Evolutionary conservation across 805 yeast species (phyloP).

Genomic region (Saccharomycopsis guyanensis): DNA sequence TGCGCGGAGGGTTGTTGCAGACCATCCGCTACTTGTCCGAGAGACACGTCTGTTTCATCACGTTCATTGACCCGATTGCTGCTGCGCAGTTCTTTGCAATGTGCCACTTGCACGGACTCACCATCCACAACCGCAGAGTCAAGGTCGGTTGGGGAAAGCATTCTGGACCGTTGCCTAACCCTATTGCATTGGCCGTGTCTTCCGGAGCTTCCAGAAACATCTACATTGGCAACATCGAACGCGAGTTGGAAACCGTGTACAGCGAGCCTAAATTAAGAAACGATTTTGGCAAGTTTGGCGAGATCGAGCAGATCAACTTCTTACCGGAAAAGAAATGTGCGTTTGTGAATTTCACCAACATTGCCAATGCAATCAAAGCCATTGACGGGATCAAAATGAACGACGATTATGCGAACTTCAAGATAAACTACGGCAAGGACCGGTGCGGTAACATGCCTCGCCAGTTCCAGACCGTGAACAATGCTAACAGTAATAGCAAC

Average conservation of each 20-base stretch:
- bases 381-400: conserved; percentile 83
- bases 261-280: conserved; percentile 54
- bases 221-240: conserved; percentile 68
- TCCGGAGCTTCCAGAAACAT: conserved; percentile 93
- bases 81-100: conserved; percentile 96
- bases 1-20: conserved; percentile 73
- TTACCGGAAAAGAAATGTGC: conserved; percentile 80
- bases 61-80: conserved; percentile 93
- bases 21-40: conserved; percentile 43
- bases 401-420: conserved; percentile 58
- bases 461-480: conserved; percentile 35
- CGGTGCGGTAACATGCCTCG: conserved; percentile 93
- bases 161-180: conserved; percentile 83
- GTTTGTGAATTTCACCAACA: conserved; percentile 84
- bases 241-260: conserved; percentile 34
- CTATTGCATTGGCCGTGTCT: conserved; percentile 80
- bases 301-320: conserved; percentile 89
- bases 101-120: conserved; percentile 83
- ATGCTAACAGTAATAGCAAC: background rate
- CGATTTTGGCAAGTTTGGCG: conserved; percentile 81
- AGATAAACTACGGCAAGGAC: conserved; percentile 88
- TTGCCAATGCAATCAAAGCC: conserved; percentile 86
- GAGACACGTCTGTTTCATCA: conserved; percentile 68
- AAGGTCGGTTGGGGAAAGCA: conserved; percentile 98
- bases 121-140: conserved; percentile 77